Conservation (phyloP, 164 flowering plant genomes). For the Litsea cubeba region DNA sequence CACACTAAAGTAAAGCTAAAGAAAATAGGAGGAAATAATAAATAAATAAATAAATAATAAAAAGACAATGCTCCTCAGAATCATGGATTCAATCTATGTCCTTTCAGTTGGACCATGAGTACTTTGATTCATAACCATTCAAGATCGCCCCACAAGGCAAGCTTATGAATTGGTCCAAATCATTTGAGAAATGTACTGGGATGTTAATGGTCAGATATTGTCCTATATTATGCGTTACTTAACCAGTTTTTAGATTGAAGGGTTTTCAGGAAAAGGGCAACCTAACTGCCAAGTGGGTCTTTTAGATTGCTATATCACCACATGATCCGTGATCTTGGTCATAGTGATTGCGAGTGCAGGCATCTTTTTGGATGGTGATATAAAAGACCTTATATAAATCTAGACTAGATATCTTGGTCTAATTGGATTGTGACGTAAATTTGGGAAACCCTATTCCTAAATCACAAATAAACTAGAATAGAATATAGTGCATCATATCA, state of each 20-base stretch:
- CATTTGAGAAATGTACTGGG: too few species aligned
- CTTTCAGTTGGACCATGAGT: neutral
- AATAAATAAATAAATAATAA: too few species aligned
- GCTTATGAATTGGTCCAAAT: neutral
- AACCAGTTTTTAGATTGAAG: too few species aligned
- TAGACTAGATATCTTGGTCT: too few species aligned
- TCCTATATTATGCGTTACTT: neutral
- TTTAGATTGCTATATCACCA: too few species aligned
- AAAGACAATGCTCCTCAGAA: neutral
- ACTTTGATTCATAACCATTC: neutral
- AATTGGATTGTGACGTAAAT: too few species aligned
- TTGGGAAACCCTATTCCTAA: too few species aligned
- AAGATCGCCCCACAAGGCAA: neutral
- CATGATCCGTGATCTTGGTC: too few species aligned
- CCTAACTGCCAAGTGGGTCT: neutral
- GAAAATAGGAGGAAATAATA: neutral
- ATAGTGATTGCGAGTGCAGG: too few species aligned
- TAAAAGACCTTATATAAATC: too few species aligned
- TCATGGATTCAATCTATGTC: neutral
- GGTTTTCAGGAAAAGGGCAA: neutral
- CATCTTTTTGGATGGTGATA: too few species aligned
- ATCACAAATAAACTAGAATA: neutral
- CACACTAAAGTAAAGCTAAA: slow-evolving; percentile 16
- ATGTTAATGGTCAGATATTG: neutral
- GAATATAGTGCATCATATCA: neutral